Base-by-base conservation (phyloP, 192 early-diverging fungal genomes). In the Nowakowskiella sp. region DNA sequence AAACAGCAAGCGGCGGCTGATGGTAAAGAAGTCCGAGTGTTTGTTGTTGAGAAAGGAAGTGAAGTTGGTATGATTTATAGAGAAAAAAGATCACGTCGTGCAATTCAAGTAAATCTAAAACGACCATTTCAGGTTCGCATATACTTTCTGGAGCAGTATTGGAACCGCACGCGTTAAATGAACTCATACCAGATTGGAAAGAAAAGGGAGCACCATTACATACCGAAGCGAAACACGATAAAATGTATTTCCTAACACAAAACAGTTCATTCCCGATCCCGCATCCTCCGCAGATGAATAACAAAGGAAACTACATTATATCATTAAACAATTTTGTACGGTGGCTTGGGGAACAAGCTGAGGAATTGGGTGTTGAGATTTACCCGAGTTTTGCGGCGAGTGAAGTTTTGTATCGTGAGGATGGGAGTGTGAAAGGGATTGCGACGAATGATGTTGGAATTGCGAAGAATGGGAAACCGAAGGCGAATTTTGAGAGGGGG, bases 181-280 rank as follows among this genome's bases (percentile, higher is more conserved):
- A 99, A 71, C 70, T 99, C 57, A 91, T 99, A 31, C 95, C 95
- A 23, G 87, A 96, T 60, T 99, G 93, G 93, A 93, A 90, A 68
- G 91, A 92, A 47, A 87, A 80, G 61, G 90, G 88, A 4, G 93
- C 95, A 1, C 95, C 95, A 13, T 70, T 99, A 31, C 83, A 90
- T 66, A 83, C 84, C 51, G 91, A 89, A 3, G 95, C 84, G 2
- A 61, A 76, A 2, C 70, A 83, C 27, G 95, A 99, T 68, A 67
- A 82, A 0, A 91, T 99, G 86, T 72, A 76, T 56, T 81, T 87
- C 27, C 67, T 99, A 55, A 96, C 93, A 2, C 62, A 74, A 48
- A 83, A 76, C 30, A 47, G 73, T 19, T 71, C 89, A 5, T 76
- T 97, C 49, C 93, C 93, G 2, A 48, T 96, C 28, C 80, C 80